Evolutionary conservation across 495 filamentous ascomycete species (phyloP).

Genomic region (Lineolata rhizophorae): DNA sequence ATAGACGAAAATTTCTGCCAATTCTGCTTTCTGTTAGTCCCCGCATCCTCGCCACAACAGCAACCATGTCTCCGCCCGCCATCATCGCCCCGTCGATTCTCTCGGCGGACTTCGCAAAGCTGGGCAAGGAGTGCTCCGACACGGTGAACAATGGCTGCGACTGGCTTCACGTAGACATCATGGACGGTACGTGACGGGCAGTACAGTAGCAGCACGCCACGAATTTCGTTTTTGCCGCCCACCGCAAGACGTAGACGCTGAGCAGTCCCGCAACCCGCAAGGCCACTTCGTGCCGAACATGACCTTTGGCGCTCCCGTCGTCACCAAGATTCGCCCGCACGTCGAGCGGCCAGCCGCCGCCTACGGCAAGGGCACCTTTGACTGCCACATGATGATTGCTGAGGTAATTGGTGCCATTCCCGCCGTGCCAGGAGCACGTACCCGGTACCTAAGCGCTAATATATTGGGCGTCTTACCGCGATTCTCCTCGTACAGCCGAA

Average conservation of each 20-base stretch:
- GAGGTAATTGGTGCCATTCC: conserved; percentile 61
- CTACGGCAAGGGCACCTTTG: conserved; percentile 71
- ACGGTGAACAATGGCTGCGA: conserved; percentile 70
- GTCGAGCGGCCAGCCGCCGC: conserved; percentile 38
- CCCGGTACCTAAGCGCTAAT: too few relatives aligned
- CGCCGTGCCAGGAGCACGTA: too few relatives aligned
- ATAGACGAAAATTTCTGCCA: too few relatives aligned
- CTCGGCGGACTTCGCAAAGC: conserved; percentile 77
- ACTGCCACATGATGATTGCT: conserved; percentile 99
- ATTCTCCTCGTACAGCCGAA: conserved; percentile 67
- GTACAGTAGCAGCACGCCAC: conserved; percentile 1
- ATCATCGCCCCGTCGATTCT: conserved; percentile 96
- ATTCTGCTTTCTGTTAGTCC: too few relatives aligned
- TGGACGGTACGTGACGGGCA: conserved; percentile 25
- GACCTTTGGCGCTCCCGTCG: conserved; percentile 85
- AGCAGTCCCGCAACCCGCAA: too few relatives aligned
- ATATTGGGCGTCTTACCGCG: too few relatives aligned
- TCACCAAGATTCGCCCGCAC: conserved; percentile 73
- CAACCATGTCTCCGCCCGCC: conserved; percentile 78
- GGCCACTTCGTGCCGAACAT: conserved; percentile 98
- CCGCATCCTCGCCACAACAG: too few relatives aligned
- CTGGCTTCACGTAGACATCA: conserved; percentile 73
- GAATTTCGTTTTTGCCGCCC: too few relatives aligned
- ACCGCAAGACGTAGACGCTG: too few relatives aligned
- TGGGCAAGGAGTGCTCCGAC: conserved; percentile 61